Base-by-base conservation (phyloP, 2,329 filamentous ascomycete species). In the Sclerotiophoma versabilis region DNA sequence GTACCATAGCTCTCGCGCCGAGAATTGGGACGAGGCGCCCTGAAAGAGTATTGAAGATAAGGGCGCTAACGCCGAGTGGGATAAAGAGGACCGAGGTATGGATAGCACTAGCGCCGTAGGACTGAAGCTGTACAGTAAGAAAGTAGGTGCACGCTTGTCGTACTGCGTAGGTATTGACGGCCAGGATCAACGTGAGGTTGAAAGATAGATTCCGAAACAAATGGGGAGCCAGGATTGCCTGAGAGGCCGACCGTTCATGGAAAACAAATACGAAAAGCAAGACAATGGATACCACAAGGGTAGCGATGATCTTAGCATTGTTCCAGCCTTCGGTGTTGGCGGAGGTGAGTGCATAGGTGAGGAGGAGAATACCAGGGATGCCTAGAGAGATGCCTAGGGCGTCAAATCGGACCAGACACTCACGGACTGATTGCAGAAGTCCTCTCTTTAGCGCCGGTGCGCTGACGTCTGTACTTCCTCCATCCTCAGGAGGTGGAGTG, bases 81-180 rank as follows among this genome's bases (percentile, higher is more conserved):
- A 44, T 29, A 27, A 50, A 50, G 23, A 43, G 47, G n/a, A 50
- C 38, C 19, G 47, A 50, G 29, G 47, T 50, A 17, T 50, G 47
- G 8, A 50, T 43, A 5, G 47, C 47, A 23, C 29, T 50, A 20
- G 38, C 20, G 22, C 47, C 38, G n/a, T 42, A 42, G 38, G 38
- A 42, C 47, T 50, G 47, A 9, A 50, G 47, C 38, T 50, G 38
- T 2, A 50, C 30, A 30, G 47, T 50, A n/a, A 50, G 47, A 17
- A 44, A 50, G 38, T 50, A 50, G 4, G 29, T 50, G 17, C 37
- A 43, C 11, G 29, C 47, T 30, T 50, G 47, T 37, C 47, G 29
- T 30, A 50, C 38, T n/a, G 47, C 47, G 34, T 50, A 50, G 12
- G 38, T 50, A 11, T 43, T 50, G 30, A 43, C 30, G 15, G 47